phyloP scores from a whole-genome alignment of 306 rosid genomes.

The Cucumis hystrix region DNA sequence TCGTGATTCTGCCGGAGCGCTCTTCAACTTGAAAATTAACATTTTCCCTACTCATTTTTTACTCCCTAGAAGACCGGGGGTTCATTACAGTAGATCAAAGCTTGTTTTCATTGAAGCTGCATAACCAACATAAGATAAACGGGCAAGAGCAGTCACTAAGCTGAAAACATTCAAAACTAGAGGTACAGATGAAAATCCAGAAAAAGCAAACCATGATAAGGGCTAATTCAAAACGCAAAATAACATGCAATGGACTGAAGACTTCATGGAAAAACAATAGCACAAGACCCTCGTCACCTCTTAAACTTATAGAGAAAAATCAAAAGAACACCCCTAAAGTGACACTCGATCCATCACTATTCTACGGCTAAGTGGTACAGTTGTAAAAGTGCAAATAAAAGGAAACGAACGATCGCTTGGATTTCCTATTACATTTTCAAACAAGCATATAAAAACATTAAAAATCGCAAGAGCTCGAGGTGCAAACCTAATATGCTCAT shows the following conservation, averaged over 20 bases:
- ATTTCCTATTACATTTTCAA: background rate
- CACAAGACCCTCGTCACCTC: background rate
- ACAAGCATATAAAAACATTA: background rate
- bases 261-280: background rate
- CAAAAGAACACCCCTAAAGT: too few relatives aligned
- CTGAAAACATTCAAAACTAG: background rate
- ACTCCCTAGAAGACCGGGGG: conserved; percentile 43
- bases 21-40: conserved; percentile 36
- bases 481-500: background rate
- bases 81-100: conserved; percentile 13
- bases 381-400: background rate
- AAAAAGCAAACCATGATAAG: background rate
- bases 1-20: conserved; percentile 45
- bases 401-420: background rate
- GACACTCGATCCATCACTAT: background rate
- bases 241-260: background rate
- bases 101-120: conserved; percentile 38
- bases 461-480: background rate
- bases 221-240: background rate
- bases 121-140: background rate
- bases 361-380: background rate
- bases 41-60: conserved; percentile 43
- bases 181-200: background rate
- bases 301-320: background rate
- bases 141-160: background rate